Percentiles rank a stretch among this genome's conserved stretches.
Evolutionary conservation across 78 protist species (phyloP).

Genomic region (Ministeria vibrans): DNA sequence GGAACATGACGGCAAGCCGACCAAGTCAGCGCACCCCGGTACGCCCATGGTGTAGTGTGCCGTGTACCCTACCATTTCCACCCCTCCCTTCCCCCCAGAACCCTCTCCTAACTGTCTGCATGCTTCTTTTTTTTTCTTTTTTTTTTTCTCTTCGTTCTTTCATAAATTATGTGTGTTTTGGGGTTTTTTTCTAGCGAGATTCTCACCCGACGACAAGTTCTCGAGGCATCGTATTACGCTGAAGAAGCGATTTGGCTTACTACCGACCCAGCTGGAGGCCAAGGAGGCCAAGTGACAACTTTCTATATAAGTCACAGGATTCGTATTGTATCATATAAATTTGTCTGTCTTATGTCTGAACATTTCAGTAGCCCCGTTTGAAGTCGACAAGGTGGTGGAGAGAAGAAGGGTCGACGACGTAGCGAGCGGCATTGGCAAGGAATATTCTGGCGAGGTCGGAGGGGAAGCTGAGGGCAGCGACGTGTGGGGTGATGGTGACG

Average conservation of each 20-base stretch:
- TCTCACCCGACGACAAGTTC: conserved; percentile 76
- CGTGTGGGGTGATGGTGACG: conserved; percentile 35
- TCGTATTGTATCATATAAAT: too few relatives aligned
- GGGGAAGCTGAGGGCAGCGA: conserved; percentile 15
- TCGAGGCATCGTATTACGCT: conserved; percentile 66
- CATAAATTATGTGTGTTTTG: background rate
- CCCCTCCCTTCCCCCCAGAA: background rate
- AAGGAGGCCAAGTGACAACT: too few relatives aligned
- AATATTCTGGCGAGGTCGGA: background rate
- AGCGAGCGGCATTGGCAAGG: background rate
- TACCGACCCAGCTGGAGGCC: conserved; percentile 70
- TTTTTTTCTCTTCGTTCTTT: background rate
- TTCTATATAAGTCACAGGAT: too few relatives aligned
- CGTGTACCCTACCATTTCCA: background rate
- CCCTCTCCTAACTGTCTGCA: background rate
- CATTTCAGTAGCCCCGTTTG: too few relatives aligned
- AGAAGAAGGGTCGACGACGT: background rate
- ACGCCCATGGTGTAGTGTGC: background rate
- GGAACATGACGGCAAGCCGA: conserved; percentile 26
- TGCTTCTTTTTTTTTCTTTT: background rate
- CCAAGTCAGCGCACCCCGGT: conserved; percentile 45
- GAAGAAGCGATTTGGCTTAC: conserved; percentile 65
- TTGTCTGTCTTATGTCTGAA: too few relatives aligned
- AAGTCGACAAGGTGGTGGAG: too few relatives aligned
- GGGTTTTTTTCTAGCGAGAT: background rate